A percentile compares a stretch with the other conserved stretches of the same genome.
Conservation (phyloP, 495 filamentous ascomycete genomes). For the Aspergillus asperescens region DNA sequence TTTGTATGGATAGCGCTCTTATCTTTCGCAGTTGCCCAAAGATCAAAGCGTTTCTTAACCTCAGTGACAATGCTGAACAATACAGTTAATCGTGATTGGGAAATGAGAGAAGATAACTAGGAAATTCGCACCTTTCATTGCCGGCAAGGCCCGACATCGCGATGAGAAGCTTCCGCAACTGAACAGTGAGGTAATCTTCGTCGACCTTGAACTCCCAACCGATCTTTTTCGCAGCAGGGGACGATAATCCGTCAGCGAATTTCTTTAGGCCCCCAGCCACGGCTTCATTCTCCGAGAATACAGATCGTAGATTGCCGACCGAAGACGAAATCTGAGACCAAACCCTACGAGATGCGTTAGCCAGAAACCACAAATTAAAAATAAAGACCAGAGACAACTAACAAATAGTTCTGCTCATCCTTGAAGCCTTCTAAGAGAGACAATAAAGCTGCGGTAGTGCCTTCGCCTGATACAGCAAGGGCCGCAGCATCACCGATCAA, state of each 20-base stretch:
- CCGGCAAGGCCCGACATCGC: constrained; percentile 64
- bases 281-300: constrained; percentile 55
- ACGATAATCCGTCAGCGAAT: constrained; percentile 66
- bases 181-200: constrained; percentile 76
- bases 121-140: constrained; percentile 58
- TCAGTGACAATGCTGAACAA: constrained; percentile 56
- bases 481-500: constrained; percentile 88
- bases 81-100: constrained; percentile 19
- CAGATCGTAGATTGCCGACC: constrained; percentile 57
- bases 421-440: constrained; percentile 75
- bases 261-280: constrained; percentile 62
- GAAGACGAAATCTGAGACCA: constrained; percentile 76
- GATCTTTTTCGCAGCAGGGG: constrained; percentile 65
- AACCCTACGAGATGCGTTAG: constrained; percentile 47
- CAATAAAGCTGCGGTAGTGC: constrained; percentile 71
- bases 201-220: constrained; percentile 75
- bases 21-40: constrained; percentile 62
- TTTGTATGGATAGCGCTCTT: constrained; percentile 69
- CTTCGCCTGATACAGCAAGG: constrained; percentile 79
- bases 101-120: not conserved
- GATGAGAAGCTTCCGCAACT: constrained; percentile 77
- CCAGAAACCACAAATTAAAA: not conserved
- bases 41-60: constrained; percentile 67
- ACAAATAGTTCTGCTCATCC: constrained; percentile 75
- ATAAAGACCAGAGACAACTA: constrained; percentile 18